A percentile compares a stretch with the other conserved stretches of the same genome.
Conservation (phyloP, 2,329 filamentous ascomycete species). For the Talaromyces sp. region DNA sequence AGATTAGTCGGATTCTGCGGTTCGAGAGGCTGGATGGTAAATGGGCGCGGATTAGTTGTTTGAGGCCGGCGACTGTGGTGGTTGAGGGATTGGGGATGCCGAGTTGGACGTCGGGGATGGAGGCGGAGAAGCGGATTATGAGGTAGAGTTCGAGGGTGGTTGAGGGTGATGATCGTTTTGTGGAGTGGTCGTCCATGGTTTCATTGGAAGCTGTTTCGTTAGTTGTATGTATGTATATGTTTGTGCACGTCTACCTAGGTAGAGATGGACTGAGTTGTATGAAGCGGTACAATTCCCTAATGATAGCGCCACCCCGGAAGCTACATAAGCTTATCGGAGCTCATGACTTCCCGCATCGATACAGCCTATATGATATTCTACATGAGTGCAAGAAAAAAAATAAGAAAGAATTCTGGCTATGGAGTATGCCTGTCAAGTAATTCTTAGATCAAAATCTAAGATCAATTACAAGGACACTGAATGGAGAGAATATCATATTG, state of each 20-base stretch:
- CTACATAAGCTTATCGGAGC: slow-evolving; percentile 4
- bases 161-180: slow-evolving; percentile 22
- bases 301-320: not conserved
- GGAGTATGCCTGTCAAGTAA: too few species aligned
- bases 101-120: slow-evolving; percentile 78
- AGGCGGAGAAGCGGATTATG: slow-evolving; percentile 85
- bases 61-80: slow-evolving; percentile 75
- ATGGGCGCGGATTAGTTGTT: slow-evolving; percentile 73
- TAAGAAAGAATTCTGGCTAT: too few species aligned
- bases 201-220: slow-evolving; percentile 7
- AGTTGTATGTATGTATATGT: not conserved
- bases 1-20: slow-evolving; percentile 81
- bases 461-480: not conserved
- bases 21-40: slow-evolving; percentile 62
- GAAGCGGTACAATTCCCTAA: not conserved
- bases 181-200: slow-evolving; percentile 14
- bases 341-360: not conserved
- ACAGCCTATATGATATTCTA: not conserved
- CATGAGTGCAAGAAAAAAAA: not conserved
- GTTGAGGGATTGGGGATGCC: slow-evolving; percentile 66
- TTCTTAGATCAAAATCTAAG: too few species aligned
- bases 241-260: too few species aligned
- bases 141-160: slow-evolving; percentile 58
- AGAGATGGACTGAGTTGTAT: too few species aligned
- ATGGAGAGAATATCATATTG: not conserved